Evolutionary conservation across 345 rosid genomes (phyloP).

Genomic region (Brassica napus): DNA sequence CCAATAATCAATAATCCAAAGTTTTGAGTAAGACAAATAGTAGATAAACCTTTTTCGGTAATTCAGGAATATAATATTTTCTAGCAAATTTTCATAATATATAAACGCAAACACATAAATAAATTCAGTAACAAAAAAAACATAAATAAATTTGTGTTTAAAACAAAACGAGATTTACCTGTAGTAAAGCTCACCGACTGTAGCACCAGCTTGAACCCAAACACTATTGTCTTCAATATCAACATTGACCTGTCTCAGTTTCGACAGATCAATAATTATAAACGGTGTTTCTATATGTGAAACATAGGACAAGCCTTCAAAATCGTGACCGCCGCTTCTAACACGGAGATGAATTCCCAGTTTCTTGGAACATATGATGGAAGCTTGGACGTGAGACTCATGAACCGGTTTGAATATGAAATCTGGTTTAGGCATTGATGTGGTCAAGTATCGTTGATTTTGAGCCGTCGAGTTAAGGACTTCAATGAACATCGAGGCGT

Average conservation of each 20-base stretch:
- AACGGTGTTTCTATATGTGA: slow-evolving; percentile 53
- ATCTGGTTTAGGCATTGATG: slow-evolving; percentile 53
- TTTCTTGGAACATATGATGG: slow-evolving; percentile 50
- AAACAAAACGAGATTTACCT: slow-evolving; percentile 25
- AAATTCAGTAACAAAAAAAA: slow-evolving; percentile 7
- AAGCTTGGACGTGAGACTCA: slow-evolving; percentile 61
- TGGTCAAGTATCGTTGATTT: slow-evolving; percentile 45
- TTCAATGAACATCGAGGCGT: slow-evolving; percentile 39
- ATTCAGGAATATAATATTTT: no score
- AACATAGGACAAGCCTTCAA: slow-evolving; percentile 59
- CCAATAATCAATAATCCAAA: not conserved
- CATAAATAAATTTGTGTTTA: slow-evolving; percentile 31
- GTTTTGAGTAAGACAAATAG: no score
- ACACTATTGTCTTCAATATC: slow-evolving; percentile 46
- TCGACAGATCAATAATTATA: slow-evolving; percentile 49
- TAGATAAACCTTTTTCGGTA: no score
- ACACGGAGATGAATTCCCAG: slow-evolving; percentile 49
- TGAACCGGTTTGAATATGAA: slow-evolving; percentile 53
- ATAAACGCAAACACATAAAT: not conserved
- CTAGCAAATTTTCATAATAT: not conserved
- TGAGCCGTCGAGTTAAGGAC: slow-evolving; percentile 50
- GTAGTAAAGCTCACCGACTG: slow-evolving; percentile 54
- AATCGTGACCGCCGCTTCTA: slow-evolving; percentile 72
- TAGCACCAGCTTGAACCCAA: slow-evolving; percentile 73
- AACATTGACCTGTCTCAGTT: slow-evolving; percentile 49